phyloP scores from a whole-genome alignment of 768 basidiomycete species.

The Psilocybe cyanescens region DNA sequence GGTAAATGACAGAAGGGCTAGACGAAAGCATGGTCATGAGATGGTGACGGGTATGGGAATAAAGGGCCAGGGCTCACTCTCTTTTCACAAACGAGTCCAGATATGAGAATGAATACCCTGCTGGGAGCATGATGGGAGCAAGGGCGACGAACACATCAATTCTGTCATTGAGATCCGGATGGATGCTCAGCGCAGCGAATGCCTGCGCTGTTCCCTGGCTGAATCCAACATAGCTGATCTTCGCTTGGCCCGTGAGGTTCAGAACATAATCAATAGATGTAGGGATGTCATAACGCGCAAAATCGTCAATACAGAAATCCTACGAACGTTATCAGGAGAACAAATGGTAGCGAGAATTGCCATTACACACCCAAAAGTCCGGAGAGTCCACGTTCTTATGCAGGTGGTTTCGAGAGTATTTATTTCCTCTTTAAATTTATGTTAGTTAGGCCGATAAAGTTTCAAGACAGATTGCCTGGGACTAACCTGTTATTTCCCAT shows the following conservation, averaged over 20 bases:
- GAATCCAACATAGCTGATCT: conserved; percentile 42
- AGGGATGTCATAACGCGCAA: conserved; percentile 22
- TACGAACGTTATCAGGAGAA: not conserved
- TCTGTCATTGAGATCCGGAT: conserved; percentile 74
- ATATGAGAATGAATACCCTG: conserved; percentile 15
- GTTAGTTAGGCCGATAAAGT: not conserved
- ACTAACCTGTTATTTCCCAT: conserved; percentile 23
- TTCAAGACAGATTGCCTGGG: not conserved
- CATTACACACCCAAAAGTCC: conserved; percentile 18
- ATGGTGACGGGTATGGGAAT: not conserved
- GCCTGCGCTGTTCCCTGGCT: conserved; percentile 82
- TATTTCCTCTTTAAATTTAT: conserved; percentile 18
- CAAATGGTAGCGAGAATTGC: not conserved
- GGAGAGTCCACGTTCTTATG: conserved; percentile 9
- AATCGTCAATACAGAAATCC: conserved; percentile 23
- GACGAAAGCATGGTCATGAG: not conserved
- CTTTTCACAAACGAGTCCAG: conserved; percentile 15
- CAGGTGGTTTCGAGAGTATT: conserved; percentile 20
- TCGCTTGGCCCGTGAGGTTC: conserved; percentile 6
- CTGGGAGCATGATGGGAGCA: conserved; percentile 22
- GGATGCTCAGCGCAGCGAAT: conserved; percentile 81
- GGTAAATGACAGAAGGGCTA: conserved; percentile 16
- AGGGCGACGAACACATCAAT: conserved; percentile 81
- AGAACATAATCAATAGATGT: conserved; percentile 21
- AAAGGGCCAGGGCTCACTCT: conserved; percentile 11